A percentile compares a stretch with the other conserved stretches of the same genome.
These are phyloP conservation scores for Gyrodon lividus DNA, from an alignment of 768 basidiomycete genomes.

Conservation along the genomic window DNA sequence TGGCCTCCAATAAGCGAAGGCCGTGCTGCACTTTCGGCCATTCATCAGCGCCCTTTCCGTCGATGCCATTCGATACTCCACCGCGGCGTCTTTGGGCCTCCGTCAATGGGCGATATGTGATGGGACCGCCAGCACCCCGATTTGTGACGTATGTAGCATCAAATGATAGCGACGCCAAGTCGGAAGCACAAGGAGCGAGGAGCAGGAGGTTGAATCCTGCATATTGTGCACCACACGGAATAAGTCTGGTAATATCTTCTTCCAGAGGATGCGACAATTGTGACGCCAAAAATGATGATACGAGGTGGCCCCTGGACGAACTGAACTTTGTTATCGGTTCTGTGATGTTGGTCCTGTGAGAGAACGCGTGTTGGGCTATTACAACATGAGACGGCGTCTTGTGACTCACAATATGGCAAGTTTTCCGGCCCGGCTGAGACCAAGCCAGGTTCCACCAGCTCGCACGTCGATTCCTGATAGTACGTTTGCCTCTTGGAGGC, in stretches of 20 bases:
- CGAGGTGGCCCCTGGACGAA: constrained; percentile 68
- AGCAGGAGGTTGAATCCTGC: constrained; percentile 84
- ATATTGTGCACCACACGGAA: constrained; percentile 50
- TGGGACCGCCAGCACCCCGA: constrained; percentile 61
- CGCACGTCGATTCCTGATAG: constrained; percentile 73
- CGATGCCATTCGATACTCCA: constrained; percentile 75
- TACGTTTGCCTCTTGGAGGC: constrained; percentile 34
- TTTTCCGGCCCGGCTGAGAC: constrained; percentile 61
- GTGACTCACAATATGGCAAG: constrained; percentile 68
- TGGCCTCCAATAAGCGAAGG: constrained; percentile 40
- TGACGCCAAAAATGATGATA: constrained; percentile 65
- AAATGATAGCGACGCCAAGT: constrained; percentile 37
- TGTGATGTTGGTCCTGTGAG: constrained; percentile 79
- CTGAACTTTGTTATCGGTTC: constrained; percentile 51
- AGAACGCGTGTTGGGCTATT: neutral
- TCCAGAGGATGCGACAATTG: constrained; percentile 46
- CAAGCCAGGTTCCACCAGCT: constrained; percentile 85
- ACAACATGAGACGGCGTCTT: neutral
- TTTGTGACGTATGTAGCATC: constrained; percentile 66
- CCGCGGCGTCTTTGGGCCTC: constrained; percentile 49
- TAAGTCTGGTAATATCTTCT: constrained; percentile 46
- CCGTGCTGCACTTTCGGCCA: constrained; percentile 80
- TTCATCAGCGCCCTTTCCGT: constrained; percentile 53
- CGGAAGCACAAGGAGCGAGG: constrained; percentile 41
- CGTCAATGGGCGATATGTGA: constrained; percentile 54